Base-by-base conservation (phyloP, 129 eudicot genomes). In the Helianthus tuberosus region DNA sequence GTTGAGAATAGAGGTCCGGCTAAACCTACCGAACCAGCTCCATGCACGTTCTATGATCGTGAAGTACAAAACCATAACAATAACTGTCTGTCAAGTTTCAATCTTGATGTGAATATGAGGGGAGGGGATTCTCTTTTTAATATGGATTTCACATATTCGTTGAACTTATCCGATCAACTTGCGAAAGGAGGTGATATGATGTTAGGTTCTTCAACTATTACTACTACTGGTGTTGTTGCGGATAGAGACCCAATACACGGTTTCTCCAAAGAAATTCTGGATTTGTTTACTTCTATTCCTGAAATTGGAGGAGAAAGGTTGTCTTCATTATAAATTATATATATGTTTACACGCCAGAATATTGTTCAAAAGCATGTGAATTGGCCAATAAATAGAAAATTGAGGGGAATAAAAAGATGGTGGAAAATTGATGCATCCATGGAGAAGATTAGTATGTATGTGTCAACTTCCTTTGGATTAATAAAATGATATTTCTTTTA, bases 251-350 rank as follows among this genome's bases (percentile, higher is more conserved):
- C 43, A 35, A 72, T 66, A 29, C 74, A 60, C 14, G 46, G 15
- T 15, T 77, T 61, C 29, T 62, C 78, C 0, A 80, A 75, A 66
- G 79, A 72, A 50, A 76, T 76, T 44, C 27, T 76, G 23, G 82
- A 72, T 52, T 67, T 67, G 32, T 80, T 72, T 72, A 39, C 66
- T 62, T 75, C 71, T 4, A 50, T 79, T 58, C 80, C 82, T 14
- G 87, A 83, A 14, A 12, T 71, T 14, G 78, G 76, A 9, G 87
- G 76, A 52, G 84, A 84, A 52, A 80, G 88, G 88, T 23, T 72
- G 1, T 66, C 79, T 51, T 48, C 72, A 5, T 52, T 54, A 65
- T 77, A 68, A 73, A 60, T 65, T 27, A 20, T 20, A 20, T 20
- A 20, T 20, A 20, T 27, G 32, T 27, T 27, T 27, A 27, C 32